Base-by-base conservation (phyloP, 306 rosid species). In the Prunus kanzakura region DNA sequence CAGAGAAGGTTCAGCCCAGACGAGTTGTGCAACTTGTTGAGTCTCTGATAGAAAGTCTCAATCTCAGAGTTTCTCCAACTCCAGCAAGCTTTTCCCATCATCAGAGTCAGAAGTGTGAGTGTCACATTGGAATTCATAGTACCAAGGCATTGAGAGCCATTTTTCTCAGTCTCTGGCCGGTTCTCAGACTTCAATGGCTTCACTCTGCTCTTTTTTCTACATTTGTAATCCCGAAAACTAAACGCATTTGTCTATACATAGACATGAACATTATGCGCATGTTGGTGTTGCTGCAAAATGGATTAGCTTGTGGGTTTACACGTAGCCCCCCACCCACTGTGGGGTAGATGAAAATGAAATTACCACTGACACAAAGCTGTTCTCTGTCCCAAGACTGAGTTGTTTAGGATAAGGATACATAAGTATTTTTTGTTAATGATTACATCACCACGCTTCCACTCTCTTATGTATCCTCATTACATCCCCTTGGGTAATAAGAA, bases 1-100 rank as follows among this genome's bases (percentile, higher is more conserved):
- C 50, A 81, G 74, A 76, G 62, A 70, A 81, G 81, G 54, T 81
- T 81, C 45, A 71, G 67, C 16, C 84, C 81, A 29, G 67, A 46
- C n/a, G 84, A 54, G 49, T 47, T 76, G 20, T 76, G 71, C 74
- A 81, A 25, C 76, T 76, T 69, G 4, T 12, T 20, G 8, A 81
- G 84, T 65, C 56, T 81, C 35, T 76, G 38, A 45, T 76, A 81
- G 72, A 81, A 81, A 46, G 57, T 12, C 74, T 81, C 78, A 6
- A 60, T 47, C 72, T 81, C 81, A 10, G 72, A 47, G 73, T 25
- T 27, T 61, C 15, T 68, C 66, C 63, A 70, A 49, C 12, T 52
- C 58, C 63, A 70, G 54, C 67, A 55, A 54, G 45, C 15, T 67
- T 35, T 76, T 75, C 67, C 73, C 67, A 57, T 32, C 38, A 4